Evolutionary conservation across 306 rosid genomes (phyloP), one percentile per base, ranked within the genome.

Genomic region (Fagus sylvatica): DNA sequence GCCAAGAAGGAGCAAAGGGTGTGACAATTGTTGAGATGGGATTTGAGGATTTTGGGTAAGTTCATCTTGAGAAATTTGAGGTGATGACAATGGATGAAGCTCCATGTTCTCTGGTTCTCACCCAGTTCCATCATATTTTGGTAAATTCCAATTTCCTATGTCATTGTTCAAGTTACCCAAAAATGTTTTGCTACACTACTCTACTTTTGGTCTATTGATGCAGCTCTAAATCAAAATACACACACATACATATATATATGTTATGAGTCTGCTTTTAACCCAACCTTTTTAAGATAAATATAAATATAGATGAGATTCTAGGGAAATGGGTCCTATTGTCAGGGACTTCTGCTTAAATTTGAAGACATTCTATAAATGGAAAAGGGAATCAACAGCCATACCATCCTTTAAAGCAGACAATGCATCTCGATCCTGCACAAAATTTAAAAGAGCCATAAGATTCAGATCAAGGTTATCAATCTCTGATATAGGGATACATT

Each of bases 351-450:
- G 4, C 15, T 33, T 7, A 12, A 8, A 65, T 37, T 36, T 65
- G 48, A 37, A 65, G 12, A 17, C 71, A 6, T 37, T 65, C 54
- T 54, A 69, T 37, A 83, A 48, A 46, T 54, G 53, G 53, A 16
- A 69, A 74, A 65, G 3, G 15, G 74, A 70, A 71, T 64, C 60
- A 76, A 69, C 75, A 60, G 78, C 36, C 88, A 57, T 82, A 91
- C 98, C 96, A 34, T 93, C 98, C 80, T 89, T 91, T 36, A 93
- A 75, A 69, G 89, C 84, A 76, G 96, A 85, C 10, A 84, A 69
- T 7, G 87, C 85, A 41, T 89, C 93, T 79, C 71, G 85, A 71
- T 80, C 90, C 98, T 93, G 94, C 79, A 85, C 48, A 74, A 74
- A 60, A 60, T 65, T 67, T 32, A 83, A 73, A 41, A 49, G 40